Base-by-base conservation (phyloP, 2,329 filamentous ascomycete species). In the Tolypocladium guangdongense region DNA sequence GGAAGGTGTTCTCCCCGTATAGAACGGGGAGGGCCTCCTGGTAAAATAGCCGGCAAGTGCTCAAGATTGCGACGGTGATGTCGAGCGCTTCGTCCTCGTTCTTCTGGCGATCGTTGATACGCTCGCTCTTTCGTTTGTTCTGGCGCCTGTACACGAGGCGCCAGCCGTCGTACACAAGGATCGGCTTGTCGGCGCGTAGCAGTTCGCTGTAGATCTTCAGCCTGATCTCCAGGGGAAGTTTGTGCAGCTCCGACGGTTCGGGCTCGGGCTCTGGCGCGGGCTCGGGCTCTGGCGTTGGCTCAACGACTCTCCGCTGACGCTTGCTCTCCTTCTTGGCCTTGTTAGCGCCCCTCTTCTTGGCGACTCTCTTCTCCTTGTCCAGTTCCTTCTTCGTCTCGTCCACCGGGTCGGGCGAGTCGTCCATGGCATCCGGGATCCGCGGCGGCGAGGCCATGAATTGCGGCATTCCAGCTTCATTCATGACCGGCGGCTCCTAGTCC, bases 1-100 rank as follows among this genome's bases (percentile, higher is more conserved):
- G 57, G 55, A 80, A 80, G 0, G 51, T 66, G 50, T 80, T 80
- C 32, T 71, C 64, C 3, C 74, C 71, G 54, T 76, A 81, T 1
- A 81, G 65, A 5, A 78, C 60, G 2, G 59, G 59, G 2, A 67
- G 56, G 2, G 70, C 72, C 59, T 78, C 73, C 0, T 48, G 7
- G 35, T 66, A 66, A 32, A 75, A 57, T 1, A 54, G 52, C 3
- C 56, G 59, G 62, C 69, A 73, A 2, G 63, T 65, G 3, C 56
- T 51, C 27, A 80, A 61, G 45, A 81, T 68, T 0, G 55, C 56
- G 2, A 67, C 63, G 10, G 68, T 55, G 0, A 77, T 66, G 0
- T 57, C 56, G 1, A 64, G 57, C 7, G 57, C 60, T 50, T 63
- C 56, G 7, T 41, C 24, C 16, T 38, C 27, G 12, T 27, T 16